Conservation (phyloP, 2,329 filamentous ascomycete species). For the Trichoderma aggressivum region DNA sequence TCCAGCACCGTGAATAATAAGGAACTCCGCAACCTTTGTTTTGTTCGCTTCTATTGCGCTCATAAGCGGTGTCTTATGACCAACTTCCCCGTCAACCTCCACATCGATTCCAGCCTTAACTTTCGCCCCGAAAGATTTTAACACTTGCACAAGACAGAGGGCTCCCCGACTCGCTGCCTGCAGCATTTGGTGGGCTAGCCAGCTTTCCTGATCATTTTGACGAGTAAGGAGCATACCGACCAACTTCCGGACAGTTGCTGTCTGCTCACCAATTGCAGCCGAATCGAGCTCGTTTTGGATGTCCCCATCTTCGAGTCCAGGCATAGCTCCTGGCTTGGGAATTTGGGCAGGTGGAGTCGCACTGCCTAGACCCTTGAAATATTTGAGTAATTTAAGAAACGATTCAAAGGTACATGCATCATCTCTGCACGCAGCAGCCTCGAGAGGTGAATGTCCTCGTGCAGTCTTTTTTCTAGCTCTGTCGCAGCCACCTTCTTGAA, state of each 20-base stretch:
- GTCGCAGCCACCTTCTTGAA: background rate
- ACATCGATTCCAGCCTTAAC: background rate
- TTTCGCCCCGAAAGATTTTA: background rate
- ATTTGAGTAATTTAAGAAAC: background rate
- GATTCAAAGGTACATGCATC: background rate
- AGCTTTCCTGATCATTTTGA: background rate
- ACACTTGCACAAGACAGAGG: background rate
- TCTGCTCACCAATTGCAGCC: background rate
- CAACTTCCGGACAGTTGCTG: background rate
- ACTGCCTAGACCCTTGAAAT: no score
- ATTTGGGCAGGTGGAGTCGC: no score
- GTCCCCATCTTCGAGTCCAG: background rate
- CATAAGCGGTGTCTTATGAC: background rate
- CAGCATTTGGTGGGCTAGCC: background rate
- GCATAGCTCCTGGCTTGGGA: no score
- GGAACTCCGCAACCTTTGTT: background rate
- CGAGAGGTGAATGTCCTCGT: background rate
- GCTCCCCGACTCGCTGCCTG: background rate
- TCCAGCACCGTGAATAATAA: background rate
- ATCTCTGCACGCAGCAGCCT: background rate
- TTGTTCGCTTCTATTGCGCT: accelerated
- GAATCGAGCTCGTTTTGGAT: background rate
- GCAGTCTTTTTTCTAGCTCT: background rate
- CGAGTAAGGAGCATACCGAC: background rate
- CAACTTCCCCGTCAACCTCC: no score